phyloP scores from a whole-genome alignment of 2,329 filamentous ascomycete species.

The Furcasterigmium furcatum region DNA sequence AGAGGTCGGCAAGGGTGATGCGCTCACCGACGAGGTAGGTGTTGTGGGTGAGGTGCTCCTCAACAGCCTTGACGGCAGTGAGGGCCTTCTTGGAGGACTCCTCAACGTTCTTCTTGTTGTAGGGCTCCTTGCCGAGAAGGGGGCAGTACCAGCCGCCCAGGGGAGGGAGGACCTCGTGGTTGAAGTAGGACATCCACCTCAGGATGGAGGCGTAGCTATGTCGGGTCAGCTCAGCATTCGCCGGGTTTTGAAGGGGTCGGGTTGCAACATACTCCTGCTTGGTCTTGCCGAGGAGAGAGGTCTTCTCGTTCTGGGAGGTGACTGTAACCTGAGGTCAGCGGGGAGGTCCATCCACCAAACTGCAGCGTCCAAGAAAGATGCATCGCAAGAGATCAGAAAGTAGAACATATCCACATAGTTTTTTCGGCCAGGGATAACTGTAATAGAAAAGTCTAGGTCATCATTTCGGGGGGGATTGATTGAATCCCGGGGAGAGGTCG shows the following conservation, averaged over 20 bases:
- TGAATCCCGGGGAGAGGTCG: no score
- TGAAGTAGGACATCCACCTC: conserved; percentile 97
- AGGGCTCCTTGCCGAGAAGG: conserved; percentile 74
- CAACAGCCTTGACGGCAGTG: conserved; percentile 69
- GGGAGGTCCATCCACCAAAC: neutral
- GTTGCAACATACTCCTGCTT: conserved; percentile 83
- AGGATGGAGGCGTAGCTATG: conserved; percentile 86
- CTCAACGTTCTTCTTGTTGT: conserved; percentile 98
- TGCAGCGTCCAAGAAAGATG: conserved; percentile 19
- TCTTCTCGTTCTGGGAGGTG: conserved; percentile 99
- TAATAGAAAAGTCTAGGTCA: conserved; percentile 73
- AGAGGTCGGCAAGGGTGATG: conserved; percentile 93
- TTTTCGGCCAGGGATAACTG: conserved; percentile 97
- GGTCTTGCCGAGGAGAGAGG: conserved; percentile 97
- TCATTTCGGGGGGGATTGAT: conserved; percentile 44
- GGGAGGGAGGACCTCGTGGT: conserved; percentile 74
- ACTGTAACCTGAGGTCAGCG: conserved; percentile 55
- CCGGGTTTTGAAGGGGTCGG: neutral
- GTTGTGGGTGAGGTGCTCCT: conserved; percentile 86
- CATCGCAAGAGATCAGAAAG: conserved; percentile 64
- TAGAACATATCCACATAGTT: conserved; percentile 85
- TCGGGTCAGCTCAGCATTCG: conserved; percentile 16
- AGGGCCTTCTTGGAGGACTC: conserved; percentile 67
- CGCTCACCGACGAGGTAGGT: conserved; percentile 98
- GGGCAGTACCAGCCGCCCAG: conserved; percentile 84